Conservation (phyloP, 208 protist genomes). For the Leishmania mexicana region DNA sequence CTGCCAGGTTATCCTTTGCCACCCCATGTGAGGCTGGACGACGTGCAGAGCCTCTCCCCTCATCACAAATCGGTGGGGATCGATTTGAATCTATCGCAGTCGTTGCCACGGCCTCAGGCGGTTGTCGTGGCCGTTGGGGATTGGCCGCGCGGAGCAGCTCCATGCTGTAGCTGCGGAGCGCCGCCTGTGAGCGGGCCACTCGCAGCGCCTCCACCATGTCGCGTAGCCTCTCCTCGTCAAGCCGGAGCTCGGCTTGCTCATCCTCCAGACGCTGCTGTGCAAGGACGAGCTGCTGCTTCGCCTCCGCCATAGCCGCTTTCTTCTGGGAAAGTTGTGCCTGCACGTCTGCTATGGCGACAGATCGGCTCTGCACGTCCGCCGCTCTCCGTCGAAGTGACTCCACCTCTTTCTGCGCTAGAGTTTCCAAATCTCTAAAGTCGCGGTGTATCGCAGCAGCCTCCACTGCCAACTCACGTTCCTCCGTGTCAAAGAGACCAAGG, state of each 20-base stretch:
- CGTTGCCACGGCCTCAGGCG: neutral
- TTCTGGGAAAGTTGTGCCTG: constrained; percentile 38
- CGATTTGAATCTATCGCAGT: neutral
- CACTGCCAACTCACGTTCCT: constrained; percentile 51
- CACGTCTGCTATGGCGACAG: constrained; percentile 30
- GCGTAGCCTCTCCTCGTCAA: constrained; percentile 47
- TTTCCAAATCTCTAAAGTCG: constrained; percentile 37
- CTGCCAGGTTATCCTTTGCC: neutral
- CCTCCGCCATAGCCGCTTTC: constrained; percentile 28
- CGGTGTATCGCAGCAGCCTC: constrained; percentile 42
- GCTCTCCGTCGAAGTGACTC: constrained; percentile 40
- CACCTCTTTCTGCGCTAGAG: constrained; percentile 39
- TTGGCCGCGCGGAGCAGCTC: constrained; percentile 3
- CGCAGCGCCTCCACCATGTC: constrained; percentile 55
- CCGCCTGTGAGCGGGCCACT: constrained; percentile 38
- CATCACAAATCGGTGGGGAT: neutral
- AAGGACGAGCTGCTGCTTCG: constrained; percentile 37
- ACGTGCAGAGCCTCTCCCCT: neutral
- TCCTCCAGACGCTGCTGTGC: constrained; percentile 48
- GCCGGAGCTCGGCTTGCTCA: constrained; percentile 51
- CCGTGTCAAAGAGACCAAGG: constrained; percentile 39
- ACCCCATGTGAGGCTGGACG: neutral
- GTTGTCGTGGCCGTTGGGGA: neutral
- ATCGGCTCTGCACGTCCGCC: constrained; percentile 51
- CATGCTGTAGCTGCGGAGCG: neutral